These are phyloP conservation scores for Tylopilus sp. DNA, from an alignment of 768 basidiomycete species.

Conservation along the genomic window DNA sequence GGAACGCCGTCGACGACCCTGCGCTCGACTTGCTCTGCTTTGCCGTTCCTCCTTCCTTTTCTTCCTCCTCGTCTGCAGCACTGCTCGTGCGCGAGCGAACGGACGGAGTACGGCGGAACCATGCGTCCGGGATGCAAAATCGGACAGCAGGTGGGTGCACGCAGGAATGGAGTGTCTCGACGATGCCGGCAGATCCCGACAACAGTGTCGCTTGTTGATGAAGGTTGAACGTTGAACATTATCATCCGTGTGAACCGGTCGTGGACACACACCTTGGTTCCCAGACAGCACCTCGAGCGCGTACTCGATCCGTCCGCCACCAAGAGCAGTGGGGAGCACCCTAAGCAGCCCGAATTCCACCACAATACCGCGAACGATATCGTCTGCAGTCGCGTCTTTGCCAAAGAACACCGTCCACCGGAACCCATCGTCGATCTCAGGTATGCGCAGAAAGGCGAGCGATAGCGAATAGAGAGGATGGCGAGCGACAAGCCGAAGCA, in stretches of 20 bases:
- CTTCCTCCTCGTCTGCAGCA: slow-evolving; percentile 40
- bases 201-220: slow-evolving; percentile 16
- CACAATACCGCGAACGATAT: slow-evolving; percentile 48
- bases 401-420: slow-evolving; percentile 64
- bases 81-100: slow-evolving; percentile 45
- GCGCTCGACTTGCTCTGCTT: slow-evolving; percentile 40
- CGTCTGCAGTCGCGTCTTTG: slow-evolving; percentile 49
- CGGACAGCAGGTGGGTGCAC: slow-evolving; percentile 35
- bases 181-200: slow-evolving; percentile 9
- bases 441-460: slow-evolving; percentile 61
- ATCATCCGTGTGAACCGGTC: background rate
- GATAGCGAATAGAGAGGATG: slow-evolving; percentile 55
- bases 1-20: slow-evolving; percentile 21
- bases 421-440: slow-evolving; percentile 75
- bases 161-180: slow-evolving; percentile 14
- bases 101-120: slow-evolving; percentile 62
- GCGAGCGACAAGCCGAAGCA: slow-evolving; percentile 68
- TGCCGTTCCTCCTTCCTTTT: slow-evolving; percentile 63
- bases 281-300: slow-evolving; percentile 61
- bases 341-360: slow-evolving; percentile 71
- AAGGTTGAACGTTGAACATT: background rate
- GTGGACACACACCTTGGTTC: slow-evolving; percentile 43
- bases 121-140: slow-evolving; percentile 75
- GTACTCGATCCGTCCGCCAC: slow-evolving; percentile 62
- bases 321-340: slow-evolving; percentile 61